These are phyloP conservation scores for Blastocystis sp. DNA, from an alignment of 352 stramenopile species.

Conservation along the genomic window DNA sequence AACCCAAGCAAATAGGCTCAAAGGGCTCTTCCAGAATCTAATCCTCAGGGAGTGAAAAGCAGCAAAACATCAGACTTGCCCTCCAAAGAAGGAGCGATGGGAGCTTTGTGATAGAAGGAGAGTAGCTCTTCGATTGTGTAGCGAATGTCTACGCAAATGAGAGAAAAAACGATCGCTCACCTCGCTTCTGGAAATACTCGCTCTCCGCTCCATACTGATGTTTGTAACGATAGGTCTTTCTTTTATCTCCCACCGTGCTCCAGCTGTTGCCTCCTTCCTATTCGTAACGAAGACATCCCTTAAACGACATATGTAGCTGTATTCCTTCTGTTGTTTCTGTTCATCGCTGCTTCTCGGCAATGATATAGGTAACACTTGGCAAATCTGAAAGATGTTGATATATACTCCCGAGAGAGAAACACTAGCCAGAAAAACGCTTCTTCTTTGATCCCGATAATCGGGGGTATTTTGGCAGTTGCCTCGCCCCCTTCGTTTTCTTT, in stretches of 20 bases:
- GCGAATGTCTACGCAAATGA: slow-evolving; percentile 27
- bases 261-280: slow-evolving; percentile 24
- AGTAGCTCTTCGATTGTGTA: slow-evolving; percentile 41
- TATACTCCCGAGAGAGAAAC: no score
- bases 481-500: no score
- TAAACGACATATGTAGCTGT: not conserved
- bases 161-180: not conserved
- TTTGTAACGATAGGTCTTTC: not conserved
- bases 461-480: no score
- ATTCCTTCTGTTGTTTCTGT: not conserved
- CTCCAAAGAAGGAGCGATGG: slow-evolving; percentile 20
- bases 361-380: no score
- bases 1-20: slow-evolving; percentile 29
- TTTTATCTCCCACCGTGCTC: slow-evolving; percentile 42
- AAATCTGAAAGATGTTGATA: no score
- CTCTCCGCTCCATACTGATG: not conserved
- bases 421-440: no score
- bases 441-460: no score
- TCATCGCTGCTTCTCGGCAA: not conserved
- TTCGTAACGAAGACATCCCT: not conserved
- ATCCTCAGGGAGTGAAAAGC: not conserved
- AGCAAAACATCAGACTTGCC: slow-evolving; percentile 8
- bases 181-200: not conserved
- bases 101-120: not conserved
- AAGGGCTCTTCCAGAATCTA: slow-evolving; percentile 58